A percentile compares a stretch with the other conserved stretches of the same genome.
phyloP scores from a whole-genome alignment of 495 filamentous ascomycete species.

The Viridothelium virens region DNA sequence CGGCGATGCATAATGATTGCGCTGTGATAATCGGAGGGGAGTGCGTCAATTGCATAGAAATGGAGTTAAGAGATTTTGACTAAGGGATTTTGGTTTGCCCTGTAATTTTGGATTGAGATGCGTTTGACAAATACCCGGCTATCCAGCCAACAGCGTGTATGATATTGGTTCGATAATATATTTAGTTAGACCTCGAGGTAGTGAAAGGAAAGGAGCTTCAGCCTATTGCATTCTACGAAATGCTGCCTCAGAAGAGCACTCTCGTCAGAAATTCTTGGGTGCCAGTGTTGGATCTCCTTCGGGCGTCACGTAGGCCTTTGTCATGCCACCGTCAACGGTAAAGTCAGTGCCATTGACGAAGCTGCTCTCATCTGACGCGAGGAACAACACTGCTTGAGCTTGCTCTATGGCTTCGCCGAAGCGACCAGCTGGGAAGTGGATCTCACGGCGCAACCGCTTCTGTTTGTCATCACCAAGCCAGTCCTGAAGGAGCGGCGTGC shows the following conservation, averaged over 20 bases:
- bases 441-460: conserved; percentile 78
- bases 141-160: neutral
- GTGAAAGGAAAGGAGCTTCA: no score
- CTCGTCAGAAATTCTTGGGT: conserved; percentile 52
- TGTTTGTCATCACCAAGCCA: conserved; percentile 84
- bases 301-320: conserved; percentile 86
- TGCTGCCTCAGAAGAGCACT: no score
- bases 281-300: conserved; percentile 66
- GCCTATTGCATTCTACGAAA: no score
- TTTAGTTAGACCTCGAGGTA: neutral
- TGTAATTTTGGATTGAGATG: neutral
- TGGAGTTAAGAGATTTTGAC: conserved; percentile 4
- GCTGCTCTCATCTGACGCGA: conserved; percentile 89
- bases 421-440: conserved; percentile 90
- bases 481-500: conserved; percentile 77
- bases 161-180: neutral
- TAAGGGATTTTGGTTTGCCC: neutral
- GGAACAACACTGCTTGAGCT: conserved; percentile 85
- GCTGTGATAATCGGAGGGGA: neutral
- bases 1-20: neutral
- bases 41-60: neutral
- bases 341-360: conserved; percentile 93
- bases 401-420: conserved; percentile 96
- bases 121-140: conserved; percentile 2
- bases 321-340: conserved; percentile 95